phyloP scores from a whole-genome alignment of 2,329 filamentous ascomycete species.

The Atkinsonella texensis region DNA sequence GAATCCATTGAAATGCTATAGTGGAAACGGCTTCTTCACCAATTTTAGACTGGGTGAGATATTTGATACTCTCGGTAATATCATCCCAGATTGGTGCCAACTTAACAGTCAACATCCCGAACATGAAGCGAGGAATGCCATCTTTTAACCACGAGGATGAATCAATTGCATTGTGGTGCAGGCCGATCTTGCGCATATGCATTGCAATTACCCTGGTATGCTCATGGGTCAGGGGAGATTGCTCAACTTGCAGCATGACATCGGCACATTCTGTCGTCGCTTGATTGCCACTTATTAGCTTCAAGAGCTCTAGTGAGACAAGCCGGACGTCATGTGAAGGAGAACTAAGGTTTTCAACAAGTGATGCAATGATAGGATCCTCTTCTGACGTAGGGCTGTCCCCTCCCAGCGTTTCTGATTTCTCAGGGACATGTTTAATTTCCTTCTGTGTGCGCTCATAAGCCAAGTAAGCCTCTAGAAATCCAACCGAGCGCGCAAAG shows the following conservation, averaged over 20 bases:
- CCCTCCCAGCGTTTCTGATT: slow-evolving; percentile 24
- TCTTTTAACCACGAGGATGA: slow-evolving; percentile 53
- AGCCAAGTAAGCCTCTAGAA: slow-evolving; percentile 47
- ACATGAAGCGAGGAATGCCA: slow-evolving; percentile 71
- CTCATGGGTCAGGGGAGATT: slow-evolving; percentile 64
- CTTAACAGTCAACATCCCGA: slow-evolving; percentile 78
- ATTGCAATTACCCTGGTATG: slow-evolving; percentile 70
- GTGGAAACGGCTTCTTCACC: slow-evolving; percentile 64
- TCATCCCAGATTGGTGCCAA: slow-evolving; percentile 84
- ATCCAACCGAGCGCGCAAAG: slow-evolving; percentile 54
- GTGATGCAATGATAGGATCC: slow-evolving; percentile 47
- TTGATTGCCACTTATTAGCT: slow-evolving; percentile 33
- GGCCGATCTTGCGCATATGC: slow-evolving; percentile 67
- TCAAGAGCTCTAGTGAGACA: slow-evolving; percentile 60
- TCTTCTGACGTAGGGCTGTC: slow-evolving; percentile 35
- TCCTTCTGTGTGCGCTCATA: slow-evolving; percentile 34
- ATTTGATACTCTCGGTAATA: slow-evolving; percentile 60
- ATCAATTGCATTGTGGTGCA: slow-evolving; percentile 46
- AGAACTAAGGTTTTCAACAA: slow-evolving; percentile 63
- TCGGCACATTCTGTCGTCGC: slow-evolving; percentile 18
- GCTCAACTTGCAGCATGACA: slow-evolving; percentile 66
- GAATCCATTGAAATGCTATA: slow-evolving; percentile 69
- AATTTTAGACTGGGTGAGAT: slow-evolving; percentile 55
- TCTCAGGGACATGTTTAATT: slow-evolving; percentile 8
- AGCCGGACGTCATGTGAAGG: slow-evolving; percentile 65